Evolutionary conservation across 1,284 basidiomycete species (phyloP).

Genomic region (Trichosporon sp.): DNA sequence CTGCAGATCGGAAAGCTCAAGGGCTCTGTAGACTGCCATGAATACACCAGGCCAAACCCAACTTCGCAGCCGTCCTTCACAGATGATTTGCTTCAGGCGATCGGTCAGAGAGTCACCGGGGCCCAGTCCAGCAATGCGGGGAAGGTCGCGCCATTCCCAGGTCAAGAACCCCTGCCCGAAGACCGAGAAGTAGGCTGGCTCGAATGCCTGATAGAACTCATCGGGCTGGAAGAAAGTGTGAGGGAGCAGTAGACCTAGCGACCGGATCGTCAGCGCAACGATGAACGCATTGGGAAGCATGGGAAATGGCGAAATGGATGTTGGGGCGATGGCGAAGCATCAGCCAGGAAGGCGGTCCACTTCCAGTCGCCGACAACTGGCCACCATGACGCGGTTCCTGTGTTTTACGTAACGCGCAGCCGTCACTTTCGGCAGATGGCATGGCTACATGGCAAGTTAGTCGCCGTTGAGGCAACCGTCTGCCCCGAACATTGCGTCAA

Average conservation of each 20-base stretch:
- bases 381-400: neutral
- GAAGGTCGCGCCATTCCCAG: slow-evolving; percentile 85
- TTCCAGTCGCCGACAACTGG: neutral
- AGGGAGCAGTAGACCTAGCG: slow-evolving; percentile 54
- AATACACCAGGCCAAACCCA: slow-evolving; percentile 25
- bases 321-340: neutral
- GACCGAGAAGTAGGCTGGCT: slow-evolving; percentile 80
- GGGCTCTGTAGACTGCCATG: slow-evolving; percentile 2
- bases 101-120: neutral
- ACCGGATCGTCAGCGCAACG: slow-evolving; percentile 44
- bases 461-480: too few relatives aligned
- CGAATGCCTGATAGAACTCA: slow-evolving; percentile 92
- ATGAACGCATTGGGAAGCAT: slow-evolving; percentile 25
- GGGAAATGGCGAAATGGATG: neutral
- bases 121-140: neutral
- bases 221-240: slow-evolving; percentile 94
- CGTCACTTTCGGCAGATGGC: too few relatives aligned
- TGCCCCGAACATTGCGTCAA: too few relatives aligned
- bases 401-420: neutral
- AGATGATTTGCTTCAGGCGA: neutral
- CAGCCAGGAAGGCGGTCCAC: neutral
- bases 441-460: too few relatives aligned
- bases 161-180: slow-evolving; percentile 89
- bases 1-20: slow-evolving; percentile 49
- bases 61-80: slow-evolving; percentile 21